Evolutionary conservation across 2,329 filamentous ascomycete species (phyloP).

Genomic region (Esteya vermicola): DNA sequence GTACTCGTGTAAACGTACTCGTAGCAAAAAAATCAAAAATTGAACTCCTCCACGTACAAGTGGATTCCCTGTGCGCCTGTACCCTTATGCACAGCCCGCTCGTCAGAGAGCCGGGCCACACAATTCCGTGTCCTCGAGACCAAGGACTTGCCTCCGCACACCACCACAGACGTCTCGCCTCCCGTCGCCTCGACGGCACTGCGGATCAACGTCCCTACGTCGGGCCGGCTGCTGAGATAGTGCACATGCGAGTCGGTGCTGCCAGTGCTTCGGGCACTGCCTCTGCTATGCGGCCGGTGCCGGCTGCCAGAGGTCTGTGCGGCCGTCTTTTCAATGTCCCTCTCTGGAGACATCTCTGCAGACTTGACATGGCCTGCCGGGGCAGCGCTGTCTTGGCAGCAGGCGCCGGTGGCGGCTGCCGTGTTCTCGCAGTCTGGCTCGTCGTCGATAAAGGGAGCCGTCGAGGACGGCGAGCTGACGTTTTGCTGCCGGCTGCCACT

Average conservation of each 20-base stretch:
- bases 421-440: neutral
- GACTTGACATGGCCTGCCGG: neutral
- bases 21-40: too few species aligned
- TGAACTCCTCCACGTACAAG: constrained; percentile 45
- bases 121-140: constrained; percentile 39
- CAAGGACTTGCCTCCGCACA: constrained; percentile 42
- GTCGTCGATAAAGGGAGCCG: neutral
- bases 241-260: constrained; percentile 26
- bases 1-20: too few species aligned
- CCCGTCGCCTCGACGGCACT: constrained; percentile 40
- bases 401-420: constrained; percentile 1
- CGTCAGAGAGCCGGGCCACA: constrained; percentile 41
- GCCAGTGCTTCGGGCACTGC: too few species aligned
- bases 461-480: constrained; percentile 4
- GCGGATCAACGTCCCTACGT: constrained; percentile 37
- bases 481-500: too few species aligned
- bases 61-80: constrained; percentile 49
- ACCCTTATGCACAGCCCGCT: constrained; percentile 49
- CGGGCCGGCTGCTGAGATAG: constrained; percentile 31
- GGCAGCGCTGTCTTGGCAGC: neutral
- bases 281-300: constrained; percentile 6
- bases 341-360: too few species aligned
- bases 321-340: constrained; percentile 16
- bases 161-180: constrained; percentile 46
- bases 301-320: neutral